Base-by-base conservation (phyloP, 768 basidiomycete genomes). In the Lyophyllum shimeji region DNA sequence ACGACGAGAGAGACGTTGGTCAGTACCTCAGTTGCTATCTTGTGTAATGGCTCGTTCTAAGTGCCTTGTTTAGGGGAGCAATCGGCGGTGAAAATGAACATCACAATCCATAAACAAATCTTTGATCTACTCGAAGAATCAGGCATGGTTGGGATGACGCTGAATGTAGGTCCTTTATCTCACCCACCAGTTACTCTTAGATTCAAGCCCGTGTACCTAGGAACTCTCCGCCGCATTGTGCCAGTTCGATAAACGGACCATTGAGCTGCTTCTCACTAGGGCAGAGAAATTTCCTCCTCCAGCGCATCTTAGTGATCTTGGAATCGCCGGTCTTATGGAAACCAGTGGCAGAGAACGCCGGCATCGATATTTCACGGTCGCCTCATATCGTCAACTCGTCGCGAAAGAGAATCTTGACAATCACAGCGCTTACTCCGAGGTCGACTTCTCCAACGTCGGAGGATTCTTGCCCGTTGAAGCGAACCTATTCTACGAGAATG, bases 311-410 rank as follows among this genome's bases (percentile, higher is more conserved):
- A 75, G 76, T 50, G 89, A 94, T 67, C 75, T 90, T 39, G 80
- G 84, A 24, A 81, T 92, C 48, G 80, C 81, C 20, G 82, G 85
- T 34, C 69, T 91, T 25, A 87, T 88, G 80, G 95, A 97, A 71
- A 91, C 84, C 0, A 78, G 80, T 59, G 92, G 92, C 4, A 84
- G 93, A 33, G 92, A 98, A 72, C 86, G 93, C 25, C 87, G 93
- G 21, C 84, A 93, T 67, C 81, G 93, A 59, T 93, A 93, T 66
- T 95, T 84, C 73, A 90, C 91, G 0, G 68, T 88, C 43, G 78
- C 81, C 1, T 82, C 85, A 27, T 96, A 90, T 70, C 80, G 76
- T 27, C 68, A 75, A 27, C 75, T 92, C 29, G 80, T 93, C 46
- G 71, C 75, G 1, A 75, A 77, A 44, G 90, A 94, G 69, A 80